phyloP scores from a whole-genome alignment of 2,329 filamentous ascomycete species.

The Cladophialophora yegresii region DNA sequence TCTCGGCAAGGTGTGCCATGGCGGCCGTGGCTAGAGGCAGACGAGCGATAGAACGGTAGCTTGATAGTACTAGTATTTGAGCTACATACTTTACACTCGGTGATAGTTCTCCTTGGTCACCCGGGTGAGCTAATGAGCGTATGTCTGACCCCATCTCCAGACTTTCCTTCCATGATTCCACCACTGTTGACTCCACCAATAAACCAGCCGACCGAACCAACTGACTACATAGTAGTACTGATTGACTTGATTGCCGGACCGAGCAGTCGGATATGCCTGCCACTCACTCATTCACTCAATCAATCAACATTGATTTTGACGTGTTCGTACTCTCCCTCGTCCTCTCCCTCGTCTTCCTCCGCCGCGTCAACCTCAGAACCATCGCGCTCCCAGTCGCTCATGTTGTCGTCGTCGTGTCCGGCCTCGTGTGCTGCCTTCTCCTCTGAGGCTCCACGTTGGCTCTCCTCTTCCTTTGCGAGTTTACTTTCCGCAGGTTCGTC shows the following conservation, averaged over 20 bases:
- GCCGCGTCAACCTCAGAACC: slow-evolving; percentile 20
- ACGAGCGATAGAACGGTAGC: too few species aligned
- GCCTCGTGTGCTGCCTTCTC: background rate
- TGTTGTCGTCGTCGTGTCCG: slow-evolving; percentile 28
- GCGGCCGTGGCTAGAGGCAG: too few species aligned
- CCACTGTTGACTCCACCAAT: too few species aligned
- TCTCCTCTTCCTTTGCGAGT: slow-evolving; percentile 10
- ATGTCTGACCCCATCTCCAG: too few species aligned
- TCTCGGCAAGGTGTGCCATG: too few species aligned
- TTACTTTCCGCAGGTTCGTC: slow-evolving; percentile 22
- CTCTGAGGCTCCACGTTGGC: background rate
- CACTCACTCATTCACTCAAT: background rate
- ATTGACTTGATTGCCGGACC: background rate
- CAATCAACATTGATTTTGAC: slow-evolving; percentile 62
- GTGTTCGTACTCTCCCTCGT: slow-evolving; percentile 49
- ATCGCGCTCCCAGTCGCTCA: slow-evolving; percentile 34
- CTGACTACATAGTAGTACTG: too few species aligned
- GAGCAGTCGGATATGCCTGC: background rate
- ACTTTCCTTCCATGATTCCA: too few species aligned
- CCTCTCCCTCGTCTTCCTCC: slow-evolving; percentile 4
- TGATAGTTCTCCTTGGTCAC: too few species aligned
- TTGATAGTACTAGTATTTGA: too few species aligned
- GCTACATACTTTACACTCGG: too few species aligned
- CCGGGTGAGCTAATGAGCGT: too few species aligned
- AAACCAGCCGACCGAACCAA: background rate